Base-by-base conservation (phyloP, 1,139 yeast species). In the Geotrichum restrictum region DNA sequence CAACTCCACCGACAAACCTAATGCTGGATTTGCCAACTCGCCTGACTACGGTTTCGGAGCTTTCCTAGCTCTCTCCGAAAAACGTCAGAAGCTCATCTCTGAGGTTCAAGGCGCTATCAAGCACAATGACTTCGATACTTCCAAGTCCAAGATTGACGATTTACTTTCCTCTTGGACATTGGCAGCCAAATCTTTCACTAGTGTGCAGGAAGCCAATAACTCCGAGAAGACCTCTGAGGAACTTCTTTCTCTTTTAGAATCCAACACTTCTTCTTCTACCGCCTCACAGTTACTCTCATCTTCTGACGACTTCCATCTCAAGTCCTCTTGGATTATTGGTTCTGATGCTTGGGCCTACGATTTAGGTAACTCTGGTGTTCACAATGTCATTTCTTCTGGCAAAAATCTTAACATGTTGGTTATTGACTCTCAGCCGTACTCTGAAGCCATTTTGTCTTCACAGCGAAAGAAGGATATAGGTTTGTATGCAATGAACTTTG, bases 331-430 rank as follows among this genome's bases (percentile, higher is more conserved):
- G 98, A 74, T 91, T 57, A 76, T 93, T 57, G 97, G 97, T 22
- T 88, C 97, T 7, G 98, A 91, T 69, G 82, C 95, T 33, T 91
- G 98, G 98, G 80, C 96, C 19, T 89, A 85, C 66, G 98, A 91
- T 72, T 74, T 88, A 61, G 98, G 98, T 39, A 77, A 87, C 59
- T 85, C 96, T 10, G 96, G 98, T 68, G 86, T 91, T 51, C 98
- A 93, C 69, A 85, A 83, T 64, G 84, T 88, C 14, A 74, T 91
- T 47, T 73, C 89, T 33, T 83, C 93, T 0, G 85, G 85, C 45
- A 77, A 82, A 66, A 87, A 89, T 65, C 72, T 91, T 62, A 93
- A 93, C 69, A 79, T 91, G 80, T 79, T 91, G 65, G 76, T 93
- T 53, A 84, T 91, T 62, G 98, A 91, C 68, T 85, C 94, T n/a